Percentiles rank a stretch among this genome's conserved stretches.
phyloP scores from a whole-genome alignment of 495 filamentous ascomycete genomes.

The Tuber brumale region DNA sequence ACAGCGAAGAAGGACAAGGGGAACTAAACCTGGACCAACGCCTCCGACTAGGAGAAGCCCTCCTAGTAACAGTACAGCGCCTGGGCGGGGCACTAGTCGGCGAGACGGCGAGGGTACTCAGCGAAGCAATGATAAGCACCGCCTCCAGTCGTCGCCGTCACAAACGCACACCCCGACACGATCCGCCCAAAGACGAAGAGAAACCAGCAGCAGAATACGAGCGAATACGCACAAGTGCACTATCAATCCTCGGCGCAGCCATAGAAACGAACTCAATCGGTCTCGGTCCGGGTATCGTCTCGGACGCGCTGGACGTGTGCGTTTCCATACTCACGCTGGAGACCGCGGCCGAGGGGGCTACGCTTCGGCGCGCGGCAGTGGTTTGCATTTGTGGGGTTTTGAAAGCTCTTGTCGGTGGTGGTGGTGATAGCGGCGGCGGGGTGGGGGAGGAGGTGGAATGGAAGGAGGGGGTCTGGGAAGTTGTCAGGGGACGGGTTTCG shows the following conservation, averaged over 20 bases:
- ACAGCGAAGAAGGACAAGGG: constrained; percentile 42
- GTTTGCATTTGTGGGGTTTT: constrained; percentile 63
- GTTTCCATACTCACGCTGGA: constrained; percentile 63
- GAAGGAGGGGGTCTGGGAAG: constrained; percentile 53
- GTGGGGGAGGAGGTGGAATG: constrained; percentile 48
- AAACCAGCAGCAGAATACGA: constrained; percentile 58
- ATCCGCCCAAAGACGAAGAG: constrained; percentile 26
- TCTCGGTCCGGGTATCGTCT: constrained; percentile 51
- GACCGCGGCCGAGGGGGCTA: constrained; percentile 56
- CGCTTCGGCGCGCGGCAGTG: constrained; percentile 66
- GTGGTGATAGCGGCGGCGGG: constrained; percentile 44
- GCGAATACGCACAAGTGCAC: constrained; percentile 66
- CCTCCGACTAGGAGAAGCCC: constrained; percentile 65
- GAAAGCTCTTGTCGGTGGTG: constrained; percentile 48
- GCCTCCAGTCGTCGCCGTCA: constrained; percentile 54
- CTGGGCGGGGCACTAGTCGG: constrained; percentile 57
- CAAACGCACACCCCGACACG: too few species aligned
- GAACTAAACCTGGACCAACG: constrained; percentile 53
- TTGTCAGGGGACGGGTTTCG: constrained; percentile 56
- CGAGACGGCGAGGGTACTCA: constrained; percentile 52
- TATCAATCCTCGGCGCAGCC: constrained; percentile 62
- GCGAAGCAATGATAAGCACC: constrained; percentile 58
- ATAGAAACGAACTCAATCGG: constrained; percentile 62
- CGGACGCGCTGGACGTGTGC: constrained; percentile 59
- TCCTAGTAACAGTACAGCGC: constrained; percentile 62